phyloP scores from a whole-genome alignment of 139 green algal species.

The Yamagishiella unicocca region DNA sequence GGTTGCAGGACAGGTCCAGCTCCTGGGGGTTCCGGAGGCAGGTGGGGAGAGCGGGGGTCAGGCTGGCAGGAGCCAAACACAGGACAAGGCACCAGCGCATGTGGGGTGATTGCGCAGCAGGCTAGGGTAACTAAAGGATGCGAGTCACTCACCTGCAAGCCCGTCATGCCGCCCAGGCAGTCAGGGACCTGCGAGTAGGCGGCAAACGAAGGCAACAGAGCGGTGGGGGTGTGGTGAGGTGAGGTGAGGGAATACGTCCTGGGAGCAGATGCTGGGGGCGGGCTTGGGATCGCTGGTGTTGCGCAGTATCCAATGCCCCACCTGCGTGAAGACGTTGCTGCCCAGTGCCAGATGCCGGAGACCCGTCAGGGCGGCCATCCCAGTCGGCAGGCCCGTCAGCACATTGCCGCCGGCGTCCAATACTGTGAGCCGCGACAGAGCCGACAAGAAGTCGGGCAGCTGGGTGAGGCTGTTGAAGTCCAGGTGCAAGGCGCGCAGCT shows the following conservation, averaged over 20 bases:
- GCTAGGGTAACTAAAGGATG: too few species aligned
- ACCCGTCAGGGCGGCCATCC: conserved; percentile 28
- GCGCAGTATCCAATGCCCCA: too few species aligned
- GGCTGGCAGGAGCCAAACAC: too few species aligned
- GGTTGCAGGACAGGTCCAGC: conserved; percentile 65
- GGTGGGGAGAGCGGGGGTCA: too few species aligned
- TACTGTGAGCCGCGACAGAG: conserved; percentile 43
- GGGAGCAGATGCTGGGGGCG: too few species aligned
- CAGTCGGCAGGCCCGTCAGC: conserved; percentile 63
- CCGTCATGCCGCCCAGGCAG: not conserved
- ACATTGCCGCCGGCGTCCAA: conserved; percentile 68
- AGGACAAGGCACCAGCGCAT: too few species aligned
- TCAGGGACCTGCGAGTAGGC: conserved; percentile 54
- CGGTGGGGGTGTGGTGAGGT: too few species aligned
- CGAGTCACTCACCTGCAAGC: conserved; percentile 36
- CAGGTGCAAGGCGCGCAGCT: conserved; percentile 61
- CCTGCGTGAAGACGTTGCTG: conserved; percentile 61
- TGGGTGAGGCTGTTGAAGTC: conserved; percentile 64
- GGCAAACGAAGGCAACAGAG: too few species aligned
- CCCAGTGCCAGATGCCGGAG: conserved; percentile 51
- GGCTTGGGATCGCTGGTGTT: too few species aligned
- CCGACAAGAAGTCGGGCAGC: conserved; percentile 26
- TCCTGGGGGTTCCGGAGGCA: too few species aligned
- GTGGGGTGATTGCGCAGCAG: too few species aligned
- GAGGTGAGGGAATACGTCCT: too few species aligned